Conservation (phyloP, 208 protist species). For the Sergeia podlipaevii region DNA sequence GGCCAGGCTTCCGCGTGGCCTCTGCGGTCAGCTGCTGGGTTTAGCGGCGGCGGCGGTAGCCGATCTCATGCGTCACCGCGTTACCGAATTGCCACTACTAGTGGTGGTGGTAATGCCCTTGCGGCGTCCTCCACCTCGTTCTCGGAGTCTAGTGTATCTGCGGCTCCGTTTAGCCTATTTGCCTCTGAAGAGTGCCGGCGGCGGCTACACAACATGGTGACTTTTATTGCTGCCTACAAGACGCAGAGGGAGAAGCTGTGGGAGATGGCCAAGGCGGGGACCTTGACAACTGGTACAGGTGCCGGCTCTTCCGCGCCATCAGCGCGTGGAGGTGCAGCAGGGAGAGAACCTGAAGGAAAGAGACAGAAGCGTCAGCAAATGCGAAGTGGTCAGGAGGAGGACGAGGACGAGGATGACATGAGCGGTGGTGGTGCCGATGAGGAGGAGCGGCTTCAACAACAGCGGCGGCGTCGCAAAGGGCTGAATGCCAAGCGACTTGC, state of each 20-base stretch:
- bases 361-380: not conserved
- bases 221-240: constrained; percentile 37
- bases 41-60: too few relatives aligned
- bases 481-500: not conserved
- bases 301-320: not conserved
- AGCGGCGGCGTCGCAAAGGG: not conserved
- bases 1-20: too few relatives aligned
- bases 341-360: too few relatives aligned
- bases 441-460: not conserved
- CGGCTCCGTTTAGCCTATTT: constrained; percentile 55
- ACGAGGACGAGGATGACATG: not conserved
- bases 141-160: too few relatives aligned
- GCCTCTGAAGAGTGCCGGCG: constrained; percentile 49
- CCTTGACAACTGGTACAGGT: constrained; percentile 1
- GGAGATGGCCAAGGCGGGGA: constrained; percentile 11
- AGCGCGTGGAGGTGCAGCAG: too few relatives aligned
- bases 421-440: not conserved
- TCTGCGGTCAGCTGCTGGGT: too few relatives aligned
- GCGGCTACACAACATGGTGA: constrained; percentile 42
- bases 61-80: too few relatives aligned
- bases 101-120: too few relatives aligned
- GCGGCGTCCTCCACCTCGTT: too few relatives aligned
- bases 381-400: not conserved
- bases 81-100: too few relatives aligned
- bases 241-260: constrained; percentile 15